Evolutionary conservation across 1,284 basidiomycete genomes (phyloP).

Genomic region (Meira miltonrushii): DNA sequence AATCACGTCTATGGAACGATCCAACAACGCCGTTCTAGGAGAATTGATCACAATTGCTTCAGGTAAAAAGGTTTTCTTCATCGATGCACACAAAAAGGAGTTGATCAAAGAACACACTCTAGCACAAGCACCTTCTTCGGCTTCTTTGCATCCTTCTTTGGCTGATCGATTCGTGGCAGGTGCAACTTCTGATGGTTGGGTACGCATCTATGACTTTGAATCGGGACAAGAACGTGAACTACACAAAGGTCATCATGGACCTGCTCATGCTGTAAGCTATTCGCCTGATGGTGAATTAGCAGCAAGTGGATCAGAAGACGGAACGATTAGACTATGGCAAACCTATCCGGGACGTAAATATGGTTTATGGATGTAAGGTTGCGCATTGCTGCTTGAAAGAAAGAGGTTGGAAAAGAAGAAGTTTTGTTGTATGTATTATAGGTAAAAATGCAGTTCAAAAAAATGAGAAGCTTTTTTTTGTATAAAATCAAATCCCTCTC

Average conservation of each 20-base stretch:
- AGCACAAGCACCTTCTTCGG: slow-evolving; percentile 68
- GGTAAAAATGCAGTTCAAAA: neutral
- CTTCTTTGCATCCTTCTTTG: slow-evolving; percentile 80
- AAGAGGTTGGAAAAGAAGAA: neutral
- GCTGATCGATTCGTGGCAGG: slow-evolving; percentile 90
- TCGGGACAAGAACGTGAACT: slow-evolving; percentile 84
- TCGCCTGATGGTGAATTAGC: slow-evolving; percentile 98
- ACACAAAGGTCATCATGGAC: slow-evolving; percentile 94
- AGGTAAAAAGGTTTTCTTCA: slow-evolving; percentile 83
- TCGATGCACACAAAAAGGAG: slow-evolving; percentile 54
- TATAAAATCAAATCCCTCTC: neutral
- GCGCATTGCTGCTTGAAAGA: neutral
- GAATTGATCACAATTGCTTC: slow-evolving; percentile 82
- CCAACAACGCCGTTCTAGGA: slow-evolving; percentile 66
- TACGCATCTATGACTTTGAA: slow-evolving; percentile 78
- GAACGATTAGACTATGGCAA: slow-evolving; percentile 91
- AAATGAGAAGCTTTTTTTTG: neutral
- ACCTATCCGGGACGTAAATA: slow-evolving; percentile 86
- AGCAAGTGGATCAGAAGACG: slow-evolving; percentile 81
- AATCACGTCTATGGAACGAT: slow-evolving; percentile 81
- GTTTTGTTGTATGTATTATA: neutral
- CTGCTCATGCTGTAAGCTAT: slow-evolving; percentile 87
- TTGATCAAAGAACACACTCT: slow-evolving; percentile 34
- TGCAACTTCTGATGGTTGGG: slow-evolving; percentile 88
- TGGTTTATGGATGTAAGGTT: slow-evolving; percentile 66